phyloP scores from a whole-genome alignment of 2,329 filamentous ascomycete genomes.

The Stenocarpella maydis region DNA sequence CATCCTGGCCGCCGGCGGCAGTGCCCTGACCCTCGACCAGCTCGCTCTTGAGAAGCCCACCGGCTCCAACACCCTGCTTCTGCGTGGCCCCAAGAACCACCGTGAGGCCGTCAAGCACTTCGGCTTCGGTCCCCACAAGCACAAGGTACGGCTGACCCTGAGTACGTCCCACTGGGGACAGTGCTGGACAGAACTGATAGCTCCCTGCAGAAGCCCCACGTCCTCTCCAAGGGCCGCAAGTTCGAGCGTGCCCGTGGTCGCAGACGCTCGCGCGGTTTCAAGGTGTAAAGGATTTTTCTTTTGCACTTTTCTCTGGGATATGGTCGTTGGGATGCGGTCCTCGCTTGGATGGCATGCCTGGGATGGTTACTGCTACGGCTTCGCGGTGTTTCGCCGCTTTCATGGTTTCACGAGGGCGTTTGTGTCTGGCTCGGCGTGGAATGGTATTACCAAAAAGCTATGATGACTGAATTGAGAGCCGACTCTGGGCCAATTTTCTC shows the following conservation, averaged over 20 bases:
- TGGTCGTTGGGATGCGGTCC: constrained; percentile 27
- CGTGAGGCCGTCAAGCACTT: constrained; percentile 99
- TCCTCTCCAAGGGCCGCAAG: constrained; percentile 99
- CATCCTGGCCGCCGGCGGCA: constrained; percentile 92
- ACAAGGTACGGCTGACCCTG: constrained; percentile 76
- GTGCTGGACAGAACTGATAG: constrained; percentile 43
- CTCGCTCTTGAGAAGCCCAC: constrained; percentile 94
- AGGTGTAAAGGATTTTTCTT: constrained; percentile 78
- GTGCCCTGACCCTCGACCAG: constrained; percentile 96
- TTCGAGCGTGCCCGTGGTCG: constrained; percentile 99
- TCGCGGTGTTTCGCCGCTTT: constrained; percentile 21
- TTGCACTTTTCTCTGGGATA: constrained; percentile 27
- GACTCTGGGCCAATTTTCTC: constrained; percentile 18
- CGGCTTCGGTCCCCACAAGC: constrained; percentile 94
- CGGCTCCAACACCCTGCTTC: constrained; percentile 94
- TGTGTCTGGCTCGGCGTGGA: constrained; percentile 46
- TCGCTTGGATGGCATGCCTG: constrained; percentile 32
- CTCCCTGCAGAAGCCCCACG: constrained; percentile 81
- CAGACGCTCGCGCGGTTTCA: constrained; percentile 98
- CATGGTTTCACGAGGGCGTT: constrained; percentile 43
- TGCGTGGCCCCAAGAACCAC: constrained; percentile 97
- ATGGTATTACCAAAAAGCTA: constrained; percentile 40
- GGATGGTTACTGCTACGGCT: constrained; percentile 28
- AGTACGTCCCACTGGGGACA: not conserved
- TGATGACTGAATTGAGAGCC: constrained; percentile 38